A percentile compares a stretch with the other conserved stretches of the same genome.
Conservation (phyloP, 768 basidiomycete species). For the Lentinula edodes region DNA sequence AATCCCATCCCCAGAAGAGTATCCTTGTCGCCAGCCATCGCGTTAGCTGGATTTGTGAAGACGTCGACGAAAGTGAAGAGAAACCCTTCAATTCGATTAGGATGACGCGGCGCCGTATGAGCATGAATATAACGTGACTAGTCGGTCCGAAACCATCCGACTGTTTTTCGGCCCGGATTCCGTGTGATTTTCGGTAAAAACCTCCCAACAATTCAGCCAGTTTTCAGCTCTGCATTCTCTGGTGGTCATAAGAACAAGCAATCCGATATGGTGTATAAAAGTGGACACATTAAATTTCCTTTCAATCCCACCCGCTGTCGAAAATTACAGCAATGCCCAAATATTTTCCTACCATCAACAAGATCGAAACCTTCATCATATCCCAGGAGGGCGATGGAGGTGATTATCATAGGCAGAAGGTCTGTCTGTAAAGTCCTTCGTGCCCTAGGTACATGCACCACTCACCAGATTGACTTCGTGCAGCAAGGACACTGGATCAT, state of each 20-base stretch:
- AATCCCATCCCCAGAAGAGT: constrained; percentile 85
- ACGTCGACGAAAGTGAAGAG: neutral
- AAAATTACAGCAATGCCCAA: constrained; percentile 2
- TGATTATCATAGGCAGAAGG: constrained; percentile 16
- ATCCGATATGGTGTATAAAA: neutral
- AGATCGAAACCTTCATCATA: constrained; percentile 18
- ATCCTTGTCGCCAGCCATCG: constrained; percentile 62
- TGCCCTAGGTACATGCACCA: neutral
- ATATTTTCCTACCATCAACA: constrained; percentile 18
- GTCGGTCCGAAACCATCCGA: neutral
- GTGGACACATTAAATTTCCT: neutral
- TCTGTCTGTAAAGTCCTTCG: neutral
- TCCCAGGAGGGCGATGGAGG: constrained; percentile 16
- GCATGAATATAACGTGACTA: neutral
- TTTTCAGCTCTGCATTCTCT: neutral
- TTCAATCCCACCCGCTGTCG: neutral
- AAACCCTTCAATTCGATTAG: neutral
- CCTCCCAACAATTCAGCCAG: neutral
- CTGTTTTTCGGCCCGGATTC: neutral
- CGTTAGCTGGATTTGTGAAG: neutral
- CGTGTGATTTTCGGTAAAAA: neutral
- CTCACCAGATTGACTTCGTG: neutral
- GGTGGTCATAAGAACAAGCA: neutral
- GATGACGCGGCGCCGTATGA: neutral
- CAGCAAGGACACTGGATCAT: constrained; percentile 23